Conservation (phyloP, 495 filamentous ascomycete species). For the Aspergillus ellipticus region DNA sequence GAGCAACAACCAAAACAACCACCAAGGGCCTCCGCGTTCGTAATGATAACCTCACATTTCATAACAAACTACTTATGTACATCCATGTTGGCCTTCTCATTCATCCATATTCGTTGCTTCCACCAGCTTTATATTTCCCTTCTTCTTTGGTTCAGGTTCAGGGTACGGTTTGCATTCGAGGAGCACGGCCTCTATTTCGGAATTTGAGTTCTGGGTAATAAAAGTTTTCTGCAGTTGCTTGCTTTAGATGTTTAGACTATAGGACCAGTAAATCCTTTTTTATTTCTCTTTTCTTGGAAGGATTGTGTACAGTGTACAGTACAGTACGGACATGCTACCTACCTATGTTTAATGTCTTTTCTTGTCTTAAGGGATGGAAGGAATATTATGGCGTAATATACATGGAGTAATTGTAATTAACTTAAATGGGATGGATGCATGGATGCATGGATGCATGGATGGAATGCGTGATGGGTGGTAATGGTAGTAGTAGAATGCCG, state of each 20-base stretch:
- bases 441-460: no score
- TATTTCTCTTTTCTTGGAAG: no score
- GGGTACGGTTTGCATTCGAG: slow-evolving; percentile 29
- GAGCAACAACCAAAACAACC: slow-evolving; percentile 27
- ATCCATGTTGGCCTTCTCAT: no score
- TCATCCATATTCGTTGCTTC: no score
- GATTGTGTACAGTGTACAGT: slow-evolving; percentile 2
- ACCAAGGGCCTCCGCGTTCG: slow-evolving; percentile 34
- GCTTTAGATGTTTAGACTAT: not conserved
- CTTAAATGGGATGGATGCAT: no score
- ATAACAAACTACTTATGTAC: no score
- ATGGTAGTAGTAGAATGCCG: no score
- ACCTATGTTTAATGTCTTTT: no score
- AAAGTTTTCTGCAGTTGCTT: not conserved
- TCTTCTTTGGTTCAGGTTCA: slow-evolving; percentile 6
- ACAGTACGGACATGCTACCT: no score
- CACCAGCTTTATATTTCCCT: no score
- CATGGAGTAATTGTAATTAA: not conserved
- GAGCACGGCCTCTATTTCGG: slow-evolving; percentile 4
- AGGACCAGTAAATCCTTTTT: no score
- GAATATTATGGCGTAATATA: not conserved
- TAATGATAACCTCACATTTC: slow-evolving; percentile 18
- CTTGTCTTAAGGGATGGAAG: no score
- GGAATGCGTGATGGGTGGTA: not conserved
- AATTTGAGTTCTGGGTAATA: not conserved